Conservation (phyloP, 305 asterid genomes). For the Fraxinus paxiana region DNA sequence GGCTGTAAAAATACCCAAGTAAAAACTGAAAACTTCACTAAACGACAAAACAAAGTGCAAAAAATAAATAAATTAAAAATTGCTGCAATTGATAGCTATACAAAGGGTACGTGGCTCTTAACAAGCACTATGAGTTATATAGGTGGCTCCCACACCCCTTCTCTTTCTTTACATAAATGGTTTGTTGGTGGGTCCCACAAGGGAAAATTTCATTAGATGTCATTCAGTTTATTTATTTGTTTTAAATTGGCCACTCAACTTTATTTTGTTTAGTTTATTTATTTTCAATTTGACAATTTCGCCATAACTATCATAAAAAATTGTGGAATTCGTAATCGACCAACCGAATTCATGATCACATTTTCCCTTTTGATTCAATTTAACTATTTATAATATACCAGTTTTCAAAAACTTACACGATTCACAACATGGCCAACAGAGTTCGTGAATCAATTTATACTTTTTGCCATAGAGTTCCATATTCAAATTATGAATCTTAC, state of each 20-base stretch:
- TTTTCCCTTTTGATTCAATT: background rate
- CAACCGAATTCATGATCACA: background rate
- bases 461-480: background rate
- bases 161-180: background rate
- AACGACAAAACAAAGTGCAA: conserved; percentile 29
- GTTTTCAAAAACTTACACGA: background rate
- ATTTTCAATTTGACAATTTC: background rate
- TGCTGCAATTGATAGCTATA: conserved; percentile 27
- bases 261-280: background rate
- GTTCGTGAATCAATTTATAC: background rate
- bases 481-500: no score
- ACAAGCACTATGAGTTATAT: conserved; percentile 43
- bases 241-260: background rate
- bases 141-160: background rate
- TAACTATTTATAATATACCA: background rate
- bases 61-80: background rate
- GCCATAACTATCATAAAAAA: background rate
- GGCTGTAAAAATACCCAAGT: conserved; percentile 15
- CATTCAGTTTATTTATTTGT: background rate
- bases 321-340: background rate
- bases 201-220: background rate
- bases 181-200: conserved; percentile 12
- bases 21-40: conserved; percentile 15
- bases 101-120: conserved; percentile 62
- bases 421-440: background rate